Evolutionary conservation across 768 basidiomycete genomes (phyloP), one percentile per base, ranked within the genome.

Genomic region (Pluteus cervinus): DNA sequence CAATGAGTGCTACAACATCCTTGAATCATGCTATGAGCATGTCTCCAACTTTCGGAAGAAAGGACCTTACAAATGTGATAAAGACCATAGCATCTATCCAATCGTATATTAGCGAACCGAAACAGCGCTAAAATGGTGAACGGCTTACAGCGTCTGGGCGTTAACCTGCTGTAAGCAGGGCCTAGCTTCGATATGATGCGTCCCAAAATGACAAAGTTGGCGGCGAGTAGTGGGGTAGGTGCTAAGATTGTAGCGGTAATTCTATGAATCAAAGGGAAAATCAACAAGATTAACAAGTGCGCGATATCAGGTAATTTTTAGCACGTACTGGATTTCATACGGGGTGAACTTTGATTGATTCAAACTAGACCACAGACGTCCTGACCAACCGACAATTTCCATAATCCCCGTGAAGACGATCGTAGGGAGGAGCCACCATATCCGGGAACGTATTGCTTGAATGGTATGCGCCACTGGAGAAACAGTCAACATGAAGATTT

Each of bases 161-260:
- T 51, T 6, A 80, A 52, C 1, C 75, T 63, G 45, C 75, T 77
- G 49, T 76, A 81, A 15, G 54, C 47, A 1, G 60, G 38, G 0
- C 78, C 78, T 1, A 78, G 47, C 0, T 46, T 48, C 2, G 42
- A 33, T 14, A 76, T 69, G 26, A 79, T 63, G 10, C 53, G 53
- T 2, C 69, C 71, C 22, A 78, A 62, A 26, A 77, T 67, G 24
- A 77, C 54, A 45, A 79, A 81, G 42, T 69, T 72, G 4, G 65
- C 77, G 0, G 76, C 79, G 4, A 79, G 52, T 7, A 79, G 58
- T 1, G 75, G 75, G 0, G 76, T 79, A 1, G 79, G 78, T 1
- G 66, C 72, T 11, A 78, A 43, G 35, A 78, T 71, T 0, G 71
- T 73, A 2, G 59, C 53, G 3, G 58, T 56, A 6, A 67, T 64